Evolutionary conservation across 768 basidiomycete species (phyloP), one percentile per base, ranked within the genome.

Genomic region (Holtermanniella nyarrowii): DNA sequence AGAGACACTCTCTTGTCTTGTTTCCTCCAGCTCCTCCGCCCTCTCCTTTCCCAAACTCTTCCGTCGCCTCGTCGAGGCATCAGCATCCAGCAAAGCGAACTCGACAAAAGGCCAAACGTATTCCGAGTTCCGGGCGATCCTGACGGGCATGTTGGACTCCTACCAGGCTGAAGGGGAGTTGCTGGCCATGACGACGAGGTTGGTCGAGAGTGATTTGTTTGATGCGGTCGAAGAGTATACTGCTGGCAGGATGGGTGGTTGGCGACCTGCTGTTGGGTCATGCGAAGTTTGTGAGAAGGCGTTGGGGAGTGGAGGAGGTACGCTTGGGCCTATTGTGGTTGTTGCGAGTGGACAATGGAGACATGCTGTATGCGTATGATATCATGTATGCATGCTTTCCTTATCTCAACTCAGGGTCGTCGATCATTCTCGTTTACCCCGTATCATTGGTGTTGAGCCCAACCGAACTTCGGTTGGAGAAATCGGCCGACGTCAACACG

Each of bases 111-210:
- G 55, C 12, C 46, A 59, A 13, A 63, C 72, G 0, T 97, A 96
- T 71, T 82, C 83, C 20, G 91, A 97, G 71, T 93, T 97, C 72
- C 79, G 88, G 42, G 79, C 81, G 11, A 90, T 99, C 54, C 76
- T 99, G 25, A 83, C 82, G 0, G 85, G 88, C n/a, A 99, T 97
- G 88, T 73, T 97, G 61, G 89, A 93, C 63, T 85, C 88, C 1
- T 97, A 96, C 73, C 81, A 84, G 37, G 81, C 85, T 3, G 91
- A 99, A 57, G 87, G 86, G 23, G 91, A 96, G 58, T 81, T 91
- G 77, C 75, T 97, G 22, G 72, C 77, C 41, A 89, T 93, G 61
- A 85, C 88, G 21, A 86, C 84, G 56, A 81, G 82, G 54, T 74
- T 97, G 42, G 75, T 90, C 41, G 79, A 85, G 55, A 78, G 84